Evolutionary conservation across 2,329 filamentous ascomycete species (phyloP).

Genomic region (Aspergillus tamarii): DNA sequence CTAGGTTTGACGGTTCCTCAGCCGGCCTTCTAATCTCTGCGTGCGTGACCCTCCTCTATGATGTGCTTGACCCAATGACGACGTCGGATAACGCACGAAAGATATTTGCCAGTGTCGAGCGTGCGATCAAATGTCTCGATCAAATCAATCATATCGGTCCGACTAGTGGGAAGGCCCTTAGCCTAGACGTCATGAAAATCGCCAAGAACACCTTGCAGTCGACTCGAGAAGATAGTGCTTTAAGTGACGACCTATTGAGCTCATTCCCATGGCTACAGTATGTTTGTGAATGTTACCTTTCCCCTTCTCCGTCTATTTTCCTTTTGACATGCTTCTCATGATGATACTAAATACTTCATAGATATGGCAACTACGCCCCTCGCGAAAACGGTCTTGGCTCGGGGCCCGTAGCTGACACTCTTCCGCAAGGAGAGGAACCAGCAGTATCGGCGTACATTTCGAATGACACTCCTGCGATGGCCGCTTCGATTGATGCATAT

Average conservation of each 20-base stretch:
- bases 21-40: conserved; percentile 8
- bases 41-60: conserved; percentile 5
- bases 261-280: conserved; percentile 8
- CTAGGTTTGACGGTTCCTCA: conserved; percentile 1
- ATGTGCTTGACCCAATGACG: not conserved
- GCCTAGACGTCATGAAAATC: conserved; percentile 14
- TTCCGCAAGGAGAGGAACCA: no score
- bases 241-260: not conserved
- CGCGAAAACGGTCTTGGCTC: no score
- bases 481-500: no score
- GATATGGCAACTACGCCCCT: no score
- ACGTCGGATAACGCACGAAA: not conserved
- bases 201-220: conserved; percentile 8
- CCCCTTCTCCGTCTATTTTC: not conserved
- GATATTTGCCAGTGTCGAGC: not conserved
- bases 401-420: no score
- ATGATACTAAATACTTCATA: no score
- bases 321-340: no score
- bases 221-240: not conserved
- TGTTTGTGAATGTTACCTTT: not conserved
- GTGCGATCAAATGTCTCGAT: conserved; percentile 12
- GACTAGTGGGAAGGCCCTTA: conserved; percentile 7
- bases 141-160: conserved; percentile 13
- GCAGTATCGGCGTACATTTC: no score
- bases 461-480: no score